Evolutionary conservation across 2,329 filamentous ascomycete species (phyloP).

Genomic region (Fusarium torreyae): DNA sequence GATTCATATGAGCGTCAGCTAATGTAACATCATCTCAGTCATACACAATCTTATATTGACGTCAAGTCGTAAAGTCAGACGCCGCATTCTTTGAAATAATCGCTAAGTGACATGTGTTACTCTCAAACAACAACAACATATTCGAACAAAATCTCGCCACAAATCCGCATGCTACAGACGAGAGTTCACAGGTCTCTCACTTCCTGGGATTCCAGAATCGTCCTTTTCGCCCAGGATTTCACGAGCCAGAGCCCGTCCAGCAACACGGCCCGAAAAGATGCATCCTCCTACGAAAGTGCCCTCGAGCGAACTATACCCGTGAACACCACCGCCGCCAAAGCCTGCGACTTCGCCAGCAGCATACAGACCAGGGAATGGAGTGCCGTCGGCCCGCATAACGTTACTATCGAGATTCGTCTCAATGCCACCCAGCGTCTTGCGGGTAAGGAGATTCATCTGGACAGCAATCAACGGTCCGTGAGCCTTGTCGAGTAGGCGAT

Average conservation of each 20-base stretch:
- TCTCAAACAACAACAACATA: background rate
- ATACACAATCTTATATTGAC: background rate
- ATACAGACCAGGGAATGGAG: constrained; percentile 68
- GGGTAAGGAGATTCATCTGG: constrained; percentile 71
- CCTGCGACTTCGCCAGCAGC: constrained; percentile 73
- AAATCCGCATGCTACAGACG: constrained; percentile 2
- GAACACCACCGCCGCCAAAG: constrained; percentile 74
- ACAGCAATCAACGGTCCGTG: constrained; percentile 73
- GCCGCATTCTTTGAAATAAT: background rate
- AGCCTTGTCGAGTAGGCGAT: constrained; percentile 67
- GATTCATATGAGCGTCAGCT: too few species aligned
- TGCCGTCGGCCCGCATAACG: constrained; percentile 66
- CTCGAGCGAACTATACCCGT: constrained; percentile 74
- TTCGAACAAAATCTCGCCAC: background rate
- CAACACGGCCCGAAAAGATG: constrained; percentile 73
- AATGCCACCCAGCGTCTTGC: constrained; percentile 73
- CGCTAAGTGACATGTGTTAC: background rate
- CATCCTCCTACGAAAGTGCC: constrained; percentile 75
- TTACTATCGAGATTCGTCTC: constrained; percentile 72
- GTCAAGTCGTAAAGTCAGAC: background rate
- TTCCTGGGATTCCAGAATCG: background rate
- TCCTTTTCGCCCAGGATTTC: constrained; percentile 53
- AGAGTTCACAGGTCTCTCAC: constrained; percentile 11
- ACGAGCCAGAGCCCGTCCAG: constrained; percentile 68
- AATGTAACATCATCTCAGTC: background rate